Percentiles rank a stretch among this genome's conserved stretches.
Conservation (phyloP, 2,329 filamentous ascomycete genomes). For the Trichoderma hamatum region DNA sequence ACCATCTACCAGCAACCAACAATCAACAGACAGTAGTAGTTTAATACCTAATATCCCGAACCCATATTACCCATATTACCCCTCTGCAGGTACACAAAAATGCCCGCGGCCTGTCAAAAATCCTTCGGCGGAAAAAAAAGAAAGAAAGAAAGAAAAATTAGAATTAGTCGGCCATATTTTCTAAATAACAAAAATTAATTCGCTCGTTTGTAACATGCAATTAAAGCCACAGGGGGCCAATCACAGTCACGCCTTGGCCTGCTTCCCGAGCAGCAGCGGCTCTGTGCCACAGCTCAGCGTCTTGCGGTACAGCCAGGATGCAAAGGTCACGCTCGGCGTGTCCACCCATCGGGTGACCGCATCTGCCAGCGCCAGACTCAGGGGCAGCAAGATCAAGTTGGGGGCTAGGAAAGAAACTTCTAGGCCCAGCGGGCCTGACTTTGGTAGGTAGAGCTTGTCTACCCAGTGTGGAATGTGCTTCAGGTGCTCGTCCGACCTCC, state of each 20-base stretch:
- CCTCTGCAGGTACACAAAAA: neutral
- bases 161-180: neutral
- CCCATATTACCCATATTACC: neutral
- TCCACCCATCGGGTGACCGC: conserved; percentile 59
- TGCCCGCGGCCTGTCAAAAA: neutral
- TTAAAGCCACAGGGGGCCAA: neutral
- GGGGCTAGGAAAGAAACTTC: conserved; percentile 62
- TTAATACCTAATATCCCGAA: neutral
- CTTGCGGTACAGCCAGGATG: conserved; percentile 56
- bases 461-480: conserved; percentile 60
- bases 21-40: neutral
- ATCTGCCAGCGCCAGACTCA: conserved; percentile 62
- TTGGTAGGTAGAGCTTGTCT: conserved; percentile 58
- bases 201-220: neutral
- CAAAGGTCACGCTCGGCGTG: conserved; percentile 61
- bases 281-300: conserved; percentile 19
- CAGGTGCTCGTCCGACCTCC: conserved; percentile 51
- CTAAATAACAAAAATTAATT: neutral
- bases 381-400: conserved; percentile 61
- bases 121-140: neutral
- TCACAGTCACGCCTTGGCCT: conserved; percentile 22
- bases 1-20: neutral
- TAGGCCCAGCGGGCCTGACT: conserved; percentile 60
- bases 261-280: conserved; percentile 19
- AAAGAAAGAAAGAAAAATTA: neutral